Evolutionary conservation across 441 rosid species (phyloP), one percentile per base, ranked within the genome.

Genomic region (Macaranga tanarius): DNA sequence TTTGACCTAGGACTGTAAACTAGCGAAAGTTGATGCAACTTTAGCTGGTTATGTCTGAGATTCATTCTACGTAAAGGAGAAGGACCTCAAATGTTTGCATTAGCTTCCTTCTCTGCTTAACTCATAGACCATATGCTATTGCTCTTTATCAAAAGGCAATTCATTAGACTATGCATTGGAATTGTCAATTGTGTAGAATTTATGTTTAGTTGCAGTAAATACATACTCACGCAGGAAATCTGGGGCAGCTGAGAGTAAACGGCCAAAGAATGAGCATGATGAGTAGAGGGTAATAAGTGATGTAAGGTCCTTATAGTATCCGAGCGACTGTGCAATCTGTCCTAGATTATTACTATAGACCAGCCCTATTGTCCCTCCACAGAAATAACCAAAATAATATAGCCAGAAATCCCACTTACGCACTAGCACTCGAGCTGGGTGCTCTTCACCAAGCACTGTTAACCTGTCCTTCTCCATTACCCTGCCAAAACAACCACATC

Each of bases 341-440:
- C 98, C 98, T 13, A 93, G 77, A 77, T 91, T 93, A 67, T 91
- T 93, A 84, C 92, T 91, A 74, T 93, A 93, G 34, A 89, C 94
- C 73, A 93, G 80, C 61, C 96, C 97, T 10, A 91, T 77, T 3
- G 97, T 91, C 22, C 89, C 97, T 15, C 94, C 92, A 59, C 91
- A 93, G 67, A 90, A 86, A 76, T 93, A 93, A 11, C 92, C 82
- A 54, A 80, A 2, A 68, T 84, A 91, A 68, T 90, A 91, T 8
- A 91, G 82, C 97, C 98, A 91, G 86, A 93, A 93, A 77, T 93
- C 98, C 80, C 77, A 76, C 62, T 82, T 89, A 12, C 84, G 65
- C 72, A 90, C 81, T 0, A 90, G 76, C 70, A 80, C 44, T 63
- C 82, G 64, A 10, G 83, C 89, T 34, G 92, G 58, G 73, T 87